These are phyloP conservation scores for Echinosophora koreensis DNA, from an alignment of 306 rosid species.

Conservation along the genomic window DNA sequence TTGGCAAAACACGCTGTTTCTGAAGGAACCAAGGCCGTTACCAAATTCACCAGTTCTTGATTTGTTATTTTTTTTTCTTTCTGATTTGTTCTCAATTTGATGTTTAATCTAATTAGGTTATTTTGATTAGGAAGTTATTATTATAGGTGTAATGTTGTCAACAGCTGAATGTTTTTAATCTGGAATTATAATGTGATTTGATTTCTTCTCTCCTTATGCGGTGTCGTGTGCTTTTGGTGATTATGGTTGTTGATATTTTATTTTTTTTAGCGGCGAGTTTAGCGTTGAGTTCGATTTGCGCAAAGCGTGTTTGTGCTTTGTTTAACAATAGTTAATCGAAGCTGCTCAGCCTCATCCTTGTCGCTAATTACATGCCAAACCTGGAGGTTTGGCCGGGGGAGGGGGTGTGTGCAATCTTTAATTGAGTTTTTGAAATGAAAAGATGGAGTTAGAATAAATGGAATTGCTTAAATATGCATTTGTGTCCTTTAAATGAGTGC, in stretches of 20 bases:
- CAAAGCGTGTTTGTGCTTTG: neutral
- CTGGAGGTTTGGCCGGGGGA: too few species aligned
- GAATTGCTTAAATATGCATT: too few species aligned
- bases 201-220: too few species aligned
- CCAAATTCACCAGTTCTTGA: slow-evolving; percentile 75
- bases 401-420: too few species aligned
- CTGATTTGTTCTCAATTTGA: neutral
- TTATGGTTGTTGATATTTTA: too few species aligned
- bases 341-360: too few species aligned
- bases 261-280: neutral
- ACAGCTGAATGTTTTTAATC: neutral
- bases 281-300: neutral
- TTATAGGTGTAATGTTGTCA: slow-evolving; percentile 32
- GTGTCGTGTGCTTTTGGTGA: neutral
- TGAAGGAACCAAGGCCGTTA: slow-evolving; percentile 81
- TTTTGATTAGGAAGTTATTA: neutral
- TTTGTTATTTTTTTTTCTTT: neutral
- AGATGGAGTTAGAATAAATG: too few species aligned
- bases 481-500: too few species aligned
- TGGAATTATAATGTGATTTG: neutral
- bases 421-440: too few species aligned
- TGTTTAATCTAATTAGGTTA: neutral
- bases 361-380: too few species aligned
- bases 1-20: slow-evolving; percentile 86
- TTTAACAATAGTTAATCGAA: too few species aligned